Conservation (phyloP, 1,139 yeast genomes). For the Lodderomyces orthopsilosis region DNA sequence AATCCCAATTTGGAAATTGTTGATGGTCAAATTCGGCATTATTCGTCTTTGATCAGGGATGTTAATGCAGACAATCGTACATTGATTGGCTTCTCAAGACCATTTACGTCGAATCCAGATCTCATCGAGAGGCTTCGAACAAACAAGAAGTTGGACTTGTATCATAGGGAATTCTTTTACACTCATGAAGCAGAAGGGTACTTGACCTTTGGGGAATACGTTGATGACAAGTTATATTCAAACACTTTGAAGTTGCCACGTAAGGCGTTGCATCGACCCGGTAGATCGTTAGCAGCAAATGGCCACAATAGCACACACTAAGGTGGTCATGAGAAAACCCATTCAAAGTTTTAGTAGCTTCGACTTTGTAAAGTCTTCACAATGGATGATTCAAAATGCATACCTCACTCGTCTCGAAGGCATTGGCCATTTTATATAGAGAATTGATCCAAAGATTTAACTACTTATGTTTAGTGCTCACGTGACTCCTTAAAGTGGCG, state of each 20-base stretch:
- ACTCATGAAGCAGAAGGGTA: conserved; percentile 20
- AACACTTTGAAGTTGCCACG: conserved; percentile 7
- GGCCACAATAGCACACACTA: no score
- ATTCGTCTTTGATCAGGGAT: conserved; percentile 14
- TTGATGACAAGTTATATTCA: conserved; percentile 10
- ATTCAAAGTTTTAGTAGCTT: no score
- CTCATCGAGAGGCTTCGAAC: conserved; percentile 34
- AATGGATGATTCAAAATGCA: no score
- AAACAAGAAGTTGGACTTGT: conserved; percentile 15
- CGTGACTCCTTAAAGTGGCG: background rate
- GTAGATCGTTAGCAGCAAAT: conserved; percentile 5
- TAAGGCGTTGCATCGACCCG: conserved; percentile 11
- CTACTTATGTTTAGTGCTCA: no score
- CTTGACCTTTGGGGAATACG: conserved; percentile 17
- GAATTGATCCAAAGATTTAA: no score
- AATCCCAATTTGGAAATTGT: conserved; percentile 12
- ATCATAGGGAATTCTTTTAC: conserved; percentile 24
- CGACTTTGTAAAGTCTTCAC: no score
- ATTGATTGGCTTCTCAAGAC: conserved; percentile 44
- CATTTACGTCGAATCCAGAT: conserved; percentile 50
- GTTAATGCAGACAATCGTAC: conserved; percentile 27
- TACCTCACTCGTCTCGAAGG: no score
- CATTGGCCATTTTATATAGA: no score
- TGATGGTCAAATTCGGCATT: conserved; percentile 13
- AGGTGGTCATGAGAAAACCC: no score